phyloP scores from a whole-genome alignment of 257 asterid species.

The Marsdenia floribunda region DNA sequence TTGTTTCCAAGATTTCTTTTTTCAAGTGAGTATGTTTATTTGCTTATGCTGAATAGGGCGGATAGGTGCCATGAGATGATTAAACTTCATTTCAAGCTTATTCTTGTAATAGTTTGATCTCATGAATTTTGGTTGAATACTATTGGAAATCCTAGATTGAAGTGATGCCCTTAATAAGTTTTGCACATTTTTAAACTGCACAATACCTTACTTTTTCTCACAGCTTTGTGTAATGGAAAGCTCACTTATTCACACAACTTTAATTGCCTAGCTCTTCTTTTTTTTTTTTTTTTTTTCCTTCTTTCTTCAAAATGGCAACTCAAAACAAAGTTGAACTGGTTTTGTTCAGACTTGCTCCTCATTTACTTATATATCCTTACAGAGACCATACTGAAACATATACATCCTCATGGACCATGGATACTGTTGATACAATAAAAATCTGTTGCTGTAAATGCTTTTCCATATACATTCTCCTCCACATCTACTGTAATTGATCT shows the following conservation, averaged over 20 bases:
- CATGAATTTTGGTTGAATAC: neutral
- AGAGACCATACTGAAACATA: neutral
- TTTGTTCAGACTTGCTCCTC: no score
- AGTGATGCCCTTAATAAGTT: neutral
- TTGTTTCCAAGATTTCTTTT: neutral
- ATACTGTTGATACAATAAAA: neutral
- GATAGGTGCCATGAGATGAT: neutral
- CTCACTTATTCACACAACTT: neutral
- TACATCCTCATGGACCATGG: neutral
- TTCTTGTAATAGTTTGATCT: neutral
- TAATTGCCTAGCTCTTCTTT: neutral
- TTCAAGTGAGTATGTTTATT: neutral
- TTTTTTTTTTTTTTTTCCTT: no score
- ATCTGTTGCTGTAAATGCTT: neutral
- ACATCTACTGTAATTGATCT: no score
- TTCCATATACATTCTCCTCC: neutral
- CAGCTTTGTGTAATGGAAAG: no score
- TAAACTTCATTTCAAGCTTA: neutral
- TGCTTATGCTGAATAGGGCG: neutral
- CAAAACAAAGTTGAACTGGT: no score
- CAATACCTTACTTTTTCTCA: no score
- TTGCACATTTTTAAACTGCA: neutral
- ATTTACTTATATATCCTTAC: no score
- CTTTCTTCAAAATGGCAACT: no score
- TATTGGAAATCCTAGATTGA: neutral